These are phyloP conservation scores for Paramecium sonneborni DNA, from an alignment of 73 alveolate species.

Conservation along the genomic window DNA sequence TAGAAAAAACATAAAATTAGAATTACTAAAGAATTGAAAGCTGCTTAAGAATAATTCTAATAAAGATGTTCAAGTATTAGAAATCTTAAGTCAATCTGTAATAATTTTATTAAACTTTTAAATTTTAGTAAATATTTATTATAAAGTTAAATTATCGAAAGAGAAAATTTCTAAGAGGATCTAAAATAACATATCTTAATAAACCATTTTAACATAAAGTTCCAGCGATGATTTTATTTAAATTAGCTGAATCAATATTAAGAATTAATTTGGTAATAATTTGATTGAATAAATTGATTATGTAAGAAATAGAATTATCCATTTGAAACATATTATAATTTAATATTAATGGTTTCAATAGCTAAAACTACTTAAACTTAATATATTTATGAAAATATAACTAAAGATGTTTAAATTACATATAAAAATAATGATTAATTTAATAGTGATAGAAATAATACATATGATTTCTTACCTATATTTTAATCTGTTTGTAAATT, in stretches of 20 bases:
- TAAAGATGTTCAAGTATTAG: background rate
- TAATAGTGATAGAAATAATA: background rate
- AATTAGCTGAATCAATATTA: slow-evolving; percentile 16
- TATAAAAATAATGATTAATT: background rate
- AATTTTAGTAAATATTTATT: background rate
- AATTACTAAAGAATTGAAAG: slow-evolving; percentile 28
- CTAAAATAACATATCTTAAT: background rate
- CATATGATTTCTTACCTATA: background rate
- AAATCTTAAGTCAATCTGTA: background rate
- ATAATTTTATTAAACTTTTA: background rate
- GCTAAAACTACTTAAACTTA: background rate
- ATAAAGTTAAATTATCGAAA: background rate
- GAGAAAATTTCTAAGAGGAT: background rate
- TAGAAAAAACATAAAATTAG: slow-evolving; percentile 45
- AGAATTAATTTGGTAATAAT: slow-evolving; percentile 37
- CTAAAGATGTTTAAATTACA: background rate
- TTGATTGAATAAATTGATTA: slow-evolving; percentile 54
- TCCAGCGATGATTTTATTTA: slow-evolving; percentile 34
- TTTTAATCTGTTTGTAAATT: background rate
- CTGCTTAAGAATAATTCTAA: background rate
- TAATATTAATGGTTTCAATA: background rate
- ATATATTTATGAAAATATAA: background rate
- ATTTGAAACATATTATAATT: background rate
- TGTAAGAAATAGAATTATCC: slow-evolving; percentile 6
- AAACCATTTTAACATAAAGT: slow-evolving; percentile 15